Percentiles rank a stretch among this genome's conserved stretches.
These are phyloP conservation scores for Amyloporia xantha DNA, from an alignment of 768 basidiomycete genomes.

Conservation along the genomic window DNA sequence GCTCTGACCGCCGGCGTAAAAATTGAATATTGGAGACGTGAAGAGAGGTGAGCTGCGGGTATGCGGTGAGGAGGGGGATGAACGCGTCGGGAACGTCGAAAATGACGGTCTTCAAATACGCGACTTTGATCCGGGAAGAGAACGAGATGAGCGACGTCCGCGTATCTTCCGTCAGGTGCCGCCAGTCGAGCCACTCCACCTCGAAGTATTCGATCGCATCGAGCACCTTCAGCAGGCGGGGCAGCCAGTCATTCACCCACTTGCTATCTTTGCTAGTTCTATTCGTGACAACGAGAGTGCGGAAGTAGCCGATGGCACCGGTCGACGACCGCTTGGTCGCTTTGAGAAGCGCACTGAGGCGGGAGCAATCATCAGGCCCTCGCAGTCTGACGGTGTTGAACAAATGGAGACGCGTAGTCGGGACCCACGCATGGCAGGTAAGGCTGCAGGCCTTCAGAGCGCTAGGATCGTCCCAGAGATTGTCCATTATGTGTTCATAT, in stretches of 20 bases:
- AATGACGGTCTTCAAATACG: neutral
- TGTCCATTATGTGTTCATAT: neutral
- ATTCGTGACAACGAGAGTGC: neutral
- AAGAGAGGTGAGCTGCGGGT: neutral
- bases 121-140: neutral
- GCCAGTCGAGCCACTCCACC: neutral
- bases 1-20: neutral
- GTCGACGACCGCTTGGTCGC: neutral
- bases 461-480: neutral
- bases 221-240: neutral
- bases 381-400: neutral
- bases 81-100: neutral
- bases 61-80: neutral
- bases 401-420: neutral
- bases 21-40: neutral
- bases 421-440: conserved; percentile 1
- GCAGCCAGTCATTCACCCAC: neutral
- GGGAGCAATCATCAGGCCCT: neutral
- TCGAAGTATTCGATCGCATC: neutral
- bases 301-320: neutral
- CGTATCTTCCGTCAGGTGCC: neutral
- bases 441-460: conserved; percentile 1
- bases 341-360: neutral
- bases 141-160: neutral
- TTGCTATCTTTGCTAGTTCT: neutral